Conservation (phyloP, 148 eudicot genomes). For the Rhododendron griersonianum region DNA sequence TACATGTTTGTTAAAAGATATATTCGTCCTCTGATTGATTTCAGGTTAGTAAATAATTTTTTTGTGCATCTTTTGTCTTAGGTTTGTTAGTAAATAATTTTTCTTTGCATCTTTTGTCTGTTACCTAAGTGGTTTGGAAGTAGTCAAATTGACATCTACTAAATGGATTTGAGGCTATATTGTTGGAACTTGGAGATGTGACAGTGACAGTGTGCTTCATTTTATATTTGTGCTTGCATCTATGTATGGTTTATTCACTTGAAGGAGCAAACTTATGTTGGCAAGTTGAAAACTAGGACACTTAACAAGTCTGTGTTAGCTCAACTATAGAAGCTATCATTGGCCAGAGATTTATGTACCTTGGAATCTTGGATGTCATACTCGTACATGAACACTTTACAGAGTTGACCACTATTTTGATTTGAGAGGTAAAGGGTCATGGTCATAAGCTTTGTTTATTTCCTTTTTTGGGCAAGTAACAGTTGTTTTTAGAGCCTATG, state of each 20-base stretch:
- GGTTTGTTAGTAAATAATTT: slow-evolving; percentile 38
- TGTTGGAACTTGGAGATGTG: slow-evolving; percentile 1
- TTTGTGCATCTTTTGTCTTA: neutral
- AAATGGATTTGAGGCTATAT: neutral
- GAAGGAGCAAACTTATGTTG: neutral
- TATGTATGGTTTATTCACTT: neutral
- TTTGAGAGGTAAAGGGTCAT: neutral
- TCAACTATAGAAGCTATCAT: neutral
- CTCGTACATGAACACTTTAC: neutral
- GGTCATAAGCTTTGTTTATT: neutral
- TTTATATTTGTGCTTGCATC: neutral
- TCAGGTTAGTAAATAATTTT: slow-evolving; percentile 53
- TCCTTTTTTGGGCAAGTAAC: neutral
- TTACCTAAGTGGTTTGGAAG: slow-evolving; percentile 3
- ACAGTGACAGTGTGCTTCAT: neutral
- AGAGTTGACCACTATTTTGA: neutral
- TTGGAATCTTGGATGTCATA: neutral
- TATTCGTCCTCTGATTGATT: slow-evolving; percentile 80
- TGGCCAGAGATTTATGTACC: neutral
- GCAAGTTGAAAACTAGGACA: neutral
- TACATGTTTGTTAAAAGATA: slow-evolving; percentile 79
- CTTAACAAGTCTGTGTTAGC: neutral
- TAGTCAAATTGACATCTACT: neutral
- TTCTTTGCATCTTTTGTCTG: neutral
- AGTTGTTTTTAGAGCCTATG: neutral